These are phyloP conservation scores for Litchi chinensis DNA, from an alignment of 345 rosid species.

Conservation along the genomic window DNA sequence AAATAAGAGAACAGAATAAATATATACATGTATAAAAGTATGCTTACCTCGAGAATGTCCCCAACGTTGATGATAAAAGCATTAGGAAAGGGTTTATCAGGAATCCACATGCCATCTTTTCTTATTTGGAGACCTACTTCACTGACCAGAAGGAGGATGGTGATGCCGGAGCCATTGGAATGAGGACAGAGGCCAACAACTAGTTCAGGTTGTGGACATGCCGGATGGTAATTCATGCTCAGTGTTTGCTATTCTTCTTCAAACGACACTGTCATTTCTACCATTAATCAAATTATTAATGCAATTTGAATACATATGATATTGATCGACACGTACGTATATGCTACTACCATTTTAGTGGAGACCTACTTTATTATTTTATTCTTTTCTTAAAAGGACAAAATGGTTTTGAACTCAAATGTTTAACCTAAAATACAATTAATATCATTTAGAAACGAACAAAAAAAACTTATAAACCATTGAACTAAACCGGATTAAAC, in stretches of 20 bases:
- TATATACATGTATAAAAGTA: no score
- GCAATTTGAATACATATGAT: no score
- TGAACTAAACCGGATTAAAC: no score
- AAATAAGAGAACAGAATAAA: no score
- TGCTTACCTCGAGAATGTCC: neutral
- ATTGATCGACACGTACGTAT: no score
- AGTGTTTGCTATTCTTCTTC: conserved; percentile 28
- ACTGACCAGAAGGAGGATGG: conserved; percentile 24
- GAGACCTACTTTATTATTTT: no score
- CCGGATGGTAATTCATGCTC: conserved; percentile 62
- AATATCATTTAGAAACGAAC: no score
- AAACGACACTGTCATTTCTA: conserved; percentile 21
- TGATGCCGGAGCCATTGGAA: conserved; percentile 15
- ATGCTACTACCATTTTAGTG: no score
- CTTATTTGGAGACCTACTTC: conserved; percentile 29
- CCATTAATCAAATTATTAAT: neutral
- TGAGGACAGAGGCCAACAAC: conserved; percentile 28
- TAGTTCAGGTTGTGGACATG: conserved; percentile 26
- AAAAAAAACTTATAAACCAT: no score
- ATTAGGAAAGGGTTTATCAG: neutral
- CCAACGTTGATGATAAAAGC: neutral
- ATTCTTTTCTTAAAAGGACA: no score
- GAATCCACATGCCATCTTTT: neutral
- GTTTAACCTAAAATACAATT: no score
- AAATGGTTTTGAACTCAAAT: neutral